Conservation (phyloP, 768 basidiomycete genomes). For the Xerocomellus intermedius region DNA sequence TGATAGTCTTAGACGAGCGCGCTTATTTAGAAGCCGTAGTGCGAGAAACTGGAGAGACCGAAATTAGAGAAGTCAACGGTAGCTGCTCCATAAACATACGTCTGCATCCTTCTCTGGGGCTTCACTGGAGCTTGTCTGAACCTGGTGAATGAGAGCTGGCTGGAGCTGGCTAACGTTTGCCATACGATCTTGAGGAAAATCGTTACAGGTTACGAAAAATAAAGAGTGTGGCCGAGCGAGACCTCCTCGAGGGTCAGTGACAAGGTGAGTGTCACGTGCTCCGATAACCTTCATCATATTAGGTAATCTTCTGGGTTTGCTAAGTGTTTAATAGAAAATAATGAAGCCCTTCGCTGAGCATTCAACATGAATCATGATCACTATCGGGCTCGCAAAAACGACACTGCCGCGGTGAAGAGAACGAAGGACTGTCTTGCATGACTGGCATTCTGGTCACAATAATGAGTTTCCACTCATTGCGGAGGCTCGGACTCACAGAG, state of each 20-base stretch:
- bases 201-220: neutral
- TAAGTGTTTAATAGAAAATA: neutral
- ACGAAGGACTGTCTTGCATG: no score
- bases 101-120: conserved; percentile 32
- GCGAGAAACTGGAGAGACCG: conserved; percentile 35
- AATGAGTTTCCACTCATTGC: neutral
- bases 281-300: neutral
- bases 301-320: neutral
- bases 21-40: conserved; percentile 51
- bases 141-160: conserved; percentile 18
- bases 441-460: neutral
- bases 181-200: conserved; percentile 12
- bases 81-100: conserved; percentile 15
- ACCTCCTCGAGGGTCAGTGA: neutral
- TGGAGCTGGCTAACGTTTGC: conserved; percentile 35
- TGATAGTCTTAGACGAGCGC: conserved; percentile 63
- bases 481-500: neutral
- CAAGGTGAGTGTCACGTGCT: conserved; percentile 5
- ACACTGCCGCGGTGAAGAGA: no score
- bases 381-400: neutral
- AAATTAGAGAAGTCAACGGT: conserved; percentile 2
- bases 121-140: conserved; percentile 25
- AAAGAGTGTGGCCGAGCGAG: neutral
- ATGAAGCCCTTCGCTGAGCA: no score
- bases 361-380: neutral